Conservation (phyloP, 2,329 filamentous ascomycete species). For the Beauveria caledonica region DNA sequence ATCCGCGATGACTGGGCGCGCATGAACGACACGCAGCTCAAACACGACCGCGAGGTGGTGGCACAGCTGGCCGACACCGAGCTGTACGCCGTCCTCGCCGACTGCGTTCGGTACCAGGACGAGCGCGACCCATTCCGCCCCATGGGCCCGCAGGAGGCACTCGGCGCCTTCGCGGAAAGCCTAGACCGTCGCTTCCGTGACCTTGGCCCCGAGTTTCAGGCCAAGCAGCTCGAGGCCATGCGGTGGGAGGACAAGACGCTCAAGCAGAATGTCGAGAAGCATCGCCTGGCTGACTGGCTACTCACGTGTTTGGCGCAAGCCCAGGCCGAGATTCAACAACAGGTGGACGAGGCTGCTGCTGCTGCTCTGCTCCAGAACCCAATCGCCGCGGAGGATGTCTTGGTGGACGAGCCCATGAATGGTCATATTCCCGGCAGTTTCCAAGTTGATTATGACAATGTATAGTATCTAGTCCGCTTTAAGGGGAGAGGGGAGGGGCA, state of each 20-base stretch:
- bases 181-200: conserved; percentile 52
- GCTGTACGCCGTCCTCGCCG: conserved; percentile 57
- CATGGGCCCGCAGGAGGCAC: conserved; percentile 42
- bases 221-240: conserved; percentile 64
- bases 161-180: conserved; percentile 53
- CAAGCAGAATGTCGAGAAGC: conserved; percentile 55
- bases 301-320: conserved; percentile 30
- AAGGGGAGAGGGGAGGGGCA: neutral
- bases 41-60: conserved; percentile 61
- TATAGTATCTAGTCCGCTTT: neutral
- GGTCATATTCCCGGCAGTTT: conserved; percentile 9
- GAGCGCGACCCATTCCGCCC: conserved; percentile 35
- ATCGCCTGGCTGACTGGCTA: conserved; percentile 62
- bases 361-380: neutral
- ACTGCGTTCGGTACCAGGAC: conserved; percentile 51
- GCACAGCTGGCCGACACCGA: conserved; percentile 56
- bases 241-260: conserved; percentile 62
- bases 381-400: neutral
- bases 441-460: conserved; percentile 3
- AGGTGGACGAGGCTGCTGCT: conserved; percentile 20
- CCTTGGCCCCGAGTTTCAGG: conserved; percentile 55
- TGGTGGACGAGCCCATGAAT: conserved; percentile 11
- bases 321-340: conserved; percentile 25
- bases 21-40: conserved; percentile 69
- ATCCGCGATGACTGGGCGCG: conserved; percentile 76